Evolutionary conservation across 2,329 filamentous ascomycete species (phyloP).

Genomic region (Hymenoscyphus fructigenus): DNA sequence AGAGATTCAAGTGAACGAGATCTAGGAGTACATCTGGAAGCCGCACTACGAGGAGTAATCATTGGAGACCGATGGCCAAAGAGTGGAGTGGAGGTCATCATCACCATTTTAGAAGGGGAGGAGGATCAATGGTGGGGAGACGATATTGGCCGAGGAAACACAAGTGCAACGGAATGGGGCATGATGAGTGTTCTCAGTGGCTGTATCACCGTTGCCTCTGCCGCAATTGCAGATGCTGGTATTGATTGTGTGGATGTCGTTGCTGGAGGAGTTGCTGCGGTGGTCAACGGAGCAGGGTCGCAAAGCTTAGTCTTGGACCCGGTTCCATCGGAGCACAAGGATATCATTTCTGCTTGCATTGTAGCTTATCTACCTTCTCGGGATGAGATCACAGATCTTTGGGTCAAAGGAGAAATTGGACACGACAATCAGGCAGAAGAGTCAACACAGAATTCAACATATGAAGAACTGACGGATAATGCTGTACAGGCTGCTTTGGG

Average conservation of each 20-base stretch:
- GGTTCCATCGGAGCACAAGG: slow-evolving; percentile 74
- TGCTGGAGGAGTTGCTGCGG: slow-evolving; percentile 81
- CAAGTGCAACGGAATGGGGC: slow-evolving; percentile 70
- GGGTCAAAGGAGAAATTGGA: slow-evolving; percentile 76
- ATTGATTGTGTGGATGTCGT: slow-evolving; percentile 95
- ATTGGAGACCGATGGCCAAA: slow-evolving; percentile 98
- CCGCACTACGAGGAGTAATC: slow-evolving; percentile 82
- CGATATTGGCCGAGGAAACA: slow-evolving; percentile 47
- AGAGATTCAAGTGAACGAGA: slow-evolving; percentile 86
- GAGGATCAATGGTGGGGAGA: slow-evolving; percentile 71
- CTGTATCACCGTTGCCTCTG: slow-evolving; percentile 90
- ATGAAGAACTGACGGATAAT: slow-evolving; percentile 58
- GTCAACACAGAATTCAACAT: slow-evolving; percentile 39
- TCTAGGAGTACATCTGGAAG: slow-evolving; percentile 86
- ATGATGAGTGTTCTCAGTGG: slow-evolving; percentile 89
- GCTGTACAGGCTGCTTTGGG: slow-evolving; percentile 63
- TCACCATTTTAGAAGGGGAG: slow-evolving; percentile 91
- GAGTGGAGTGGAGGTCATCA: slow-evolving; percentile 90
- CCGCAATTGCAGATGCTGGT: slow-evolving; percentile 88
- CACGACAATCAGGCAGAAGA: slow-evolving; percentile 39
- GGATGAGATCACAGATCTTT: slow-evolving; percentile 92
- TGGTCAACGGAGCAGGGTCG: slow-evolving; percentile 53
- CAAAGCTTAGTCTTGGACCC: slow-evolving; percentile 72
- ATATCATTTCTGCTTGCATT: slow-evolving; percentile 79
- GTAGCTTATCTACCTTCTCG: slow-evolving; percentile 83